phyloP scores from a whole-genome alignment of 2,329 filamentous ascomycete genomes.

The Capronia coronata region DNA sequence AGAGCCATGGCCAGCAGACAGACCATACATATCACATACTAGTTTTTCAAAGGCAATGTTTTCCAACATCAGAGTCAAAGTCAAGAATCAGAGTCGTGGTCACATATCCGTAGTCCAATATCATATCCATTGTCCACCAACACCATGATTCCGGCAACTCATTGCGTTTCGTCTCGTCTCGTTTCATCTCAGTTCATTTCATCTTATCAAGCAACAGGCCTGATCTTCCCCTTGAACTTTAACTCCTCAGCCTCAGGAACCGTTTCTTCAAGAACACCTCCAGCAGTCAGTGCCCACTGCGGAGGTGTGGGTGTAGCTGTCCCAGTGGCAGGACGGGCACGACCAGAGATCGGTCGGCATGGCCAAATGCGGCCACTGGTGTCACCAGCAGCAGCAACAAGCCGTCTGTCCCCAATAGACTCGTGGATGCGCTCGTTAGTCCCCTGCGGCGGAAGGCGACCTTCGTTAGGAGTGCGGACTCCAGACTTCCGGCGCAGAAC shows the following conservation, averaged over 20 bases:
- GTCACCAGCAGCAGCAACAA: background rate
- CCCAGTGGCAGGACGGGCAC: background rate
- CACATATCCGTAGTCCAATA: too few species aligned
- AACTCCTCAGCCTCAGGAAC: background rate
- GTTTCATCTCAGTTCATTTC: too few species aligned
- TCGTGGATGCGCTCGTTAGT: background rate
- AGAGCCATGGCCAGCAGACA: too few species aligned
- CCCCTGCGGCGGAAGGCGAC: background rate
- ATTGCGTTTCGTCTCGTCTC: too few species aligned
- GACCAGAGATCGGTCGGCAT: background rate
- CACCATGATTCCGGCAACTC: too few species aligned
- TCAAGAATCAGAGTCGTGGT: too few species aligned
- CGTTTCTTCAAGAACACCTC: background rate
- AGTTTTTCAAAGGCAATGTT: too few species aligned
- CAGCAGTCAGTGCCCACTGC: background rate
- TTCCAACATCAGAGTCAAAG: too few species aligned
- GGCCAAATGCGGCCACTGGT: background rate
- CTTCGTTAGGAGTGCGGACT: background rate
- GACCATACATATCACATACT: too few species aligned
- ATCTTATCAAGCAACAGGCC: background rate
- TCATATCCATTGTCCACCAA: too few species aligned
- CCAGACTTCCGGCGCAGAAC: background rate
- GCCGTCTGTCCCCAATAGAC: background rate
- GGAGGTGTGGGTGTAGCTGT: too few species aligned
- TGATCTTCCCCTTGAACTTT: conserved; percentile 1